phyloP scores from a whole-genome alignment of 129 eudicot species.

The Lactuca saligna region DNA sequence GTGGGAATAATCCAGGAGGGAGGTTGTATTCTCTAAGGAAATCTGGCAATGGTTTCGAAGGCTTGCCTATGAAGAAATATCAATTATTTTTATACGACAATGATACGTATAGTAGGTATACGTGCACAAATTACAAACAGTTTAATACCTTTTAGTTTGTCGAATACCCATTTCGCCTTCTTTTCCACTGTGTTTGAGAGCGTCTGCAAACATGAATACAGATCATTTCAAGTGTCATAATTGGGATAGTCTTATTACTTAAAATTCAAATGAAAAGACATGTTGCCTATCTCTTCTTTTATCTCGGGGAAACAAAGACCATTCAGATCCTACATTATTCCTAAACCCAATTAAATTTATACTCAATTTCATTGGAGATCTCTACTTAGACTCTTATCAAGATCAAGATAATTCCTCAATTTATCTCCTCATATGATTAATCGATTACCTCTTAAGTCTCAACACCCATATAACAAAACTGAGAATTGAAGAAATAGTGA shows the following conservation, averaged over 20 bases:
- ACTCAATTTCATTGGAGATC: neutral
- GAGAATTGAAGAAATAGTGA: neutral
- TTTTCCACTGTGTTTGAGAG: constrained; percentile 83
- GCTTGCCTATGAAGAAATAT: constrained; percentile 50
- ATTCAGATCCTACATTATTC: neutral
- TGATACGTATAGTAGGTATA: neutral
- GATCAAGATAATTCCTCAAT: constrained; percentile 1
- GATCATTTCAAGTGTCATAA: neutral
- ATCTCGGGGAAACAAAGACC: neutral
- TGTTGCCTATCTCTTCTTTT: neutral
- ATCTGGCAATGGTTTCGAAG: constrained; percentile 60
- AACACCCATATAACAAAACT: neutral
- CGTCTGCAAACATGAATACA: constrained; percentile 49
- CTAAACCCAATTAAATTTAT: neutral
- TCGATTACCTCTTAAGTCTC: neutral
- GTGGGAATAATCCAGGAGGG: constrained; percentile 79
- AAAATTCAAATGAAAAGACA: neutral
- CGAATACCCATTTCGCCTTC: constrained; percentile 92
- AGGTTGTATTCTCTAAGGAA: constrained; percentile 79
- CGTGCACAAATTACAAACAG: neutral
- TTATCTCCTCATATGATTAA: neutral
- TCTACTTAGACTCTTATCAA: neutral
- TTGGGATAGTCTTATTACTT: neutral
- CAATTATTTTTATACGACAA: constrained; percentile 3
- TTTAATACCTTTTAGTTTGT: constrained; percentile 77